Conservation (phyloP, 805 yeast genomes). For the Komagataella kurtzmanii region DNA sequence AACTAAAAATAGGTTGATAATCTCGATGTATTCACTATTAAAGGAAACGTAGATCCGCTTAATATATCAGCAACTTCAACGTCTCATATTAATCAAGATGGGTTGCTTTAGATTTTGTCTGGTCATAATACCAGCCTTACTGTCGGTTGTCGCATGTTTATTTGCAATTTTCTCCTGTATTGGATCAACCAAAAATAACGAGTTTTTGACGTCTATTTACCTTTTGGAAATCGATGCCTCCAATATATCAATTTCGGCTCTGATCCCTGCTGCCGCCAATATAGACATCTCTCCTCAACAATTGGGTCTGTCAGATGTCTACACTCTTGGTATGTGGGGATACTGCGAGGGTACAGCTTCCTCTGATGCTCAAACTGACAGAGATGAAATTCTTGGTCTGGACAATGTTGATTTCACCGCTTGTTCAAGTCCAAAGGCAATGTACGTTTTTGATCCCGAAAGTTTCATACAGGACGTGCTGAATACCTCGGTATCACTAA, state of each 20-base stretch:
- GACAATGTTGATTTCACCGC: constrained; percentile 20
- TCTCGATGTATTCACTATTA: not conserved
- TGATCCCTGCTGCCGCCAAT: constrained; percentile 6
- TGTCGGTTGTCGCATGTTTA: constrained; percentile 28
- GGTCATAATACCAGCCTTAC: constrained; percentile 14
- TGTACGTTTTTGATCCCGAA: constrained; percentile 44
- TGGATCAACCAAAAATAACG: constrained; percentile 30
- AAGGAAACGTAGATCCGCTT: not conserved
- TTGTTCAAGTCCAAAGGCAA: constrained; percentile 43
- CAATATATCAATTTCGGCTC: constrained; percentile 12
- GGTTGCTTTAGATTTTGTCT: constrained; percentile 14
- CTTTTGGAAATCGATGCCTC: constrained; percentile 33
- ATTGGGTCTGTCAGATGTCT: constrained; percentile 29
- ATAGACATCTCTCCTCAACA: constrained; percentile 6
- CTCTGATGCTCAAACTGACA: constrained; percentile 10
- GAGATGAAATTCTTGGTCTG: constrained; percentile 12
- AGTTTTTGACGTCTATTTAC: constrained; percentile 30
- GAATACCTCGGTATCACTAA: constrained; percentile 5
- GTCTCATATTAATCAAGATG: constrained; percentile 1
- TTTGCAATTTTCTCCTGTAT: constrained; percentile 36
- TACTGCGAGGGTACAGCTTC: constrained; percentile 26
- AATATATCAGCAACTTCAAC: not conserved
- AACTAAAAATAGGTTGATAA: not conserved
- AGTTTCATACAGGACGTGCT: constrained; percentile 13
- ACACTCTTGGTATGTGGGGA: constrained; percentile 50